phyloP scores from a whole-genome alignment of 345 rosid species.

The Pseudoturritis turrita region DNA sequence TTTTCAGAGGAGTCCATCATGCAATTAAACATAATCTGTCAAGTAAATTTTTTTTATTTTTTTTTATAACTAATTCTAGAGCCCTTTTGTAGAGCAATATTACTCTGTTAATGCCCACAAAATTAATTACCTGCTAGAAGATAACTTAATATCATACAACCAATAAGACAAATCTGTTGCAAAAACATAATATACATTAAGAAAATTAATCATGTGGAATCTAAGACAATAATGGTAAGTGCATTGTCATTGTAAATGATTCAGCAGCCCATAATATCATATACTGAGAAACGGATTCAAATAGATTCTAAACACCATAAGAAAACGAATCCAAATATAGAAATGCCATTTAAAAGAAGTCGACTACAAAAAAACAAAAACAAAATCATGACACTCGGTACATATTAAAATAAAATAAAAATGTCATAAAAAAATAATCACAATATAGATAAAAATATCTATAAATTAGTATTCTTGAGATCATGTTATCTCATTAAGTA shows the following conservation, averaged over 20 bases:
- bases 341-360: not conserved
- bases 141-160: not conserved
- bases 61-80: not conserved
- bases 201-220: not conserved
- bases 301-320: not conserved
- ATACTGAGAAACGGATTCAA: not conserved
- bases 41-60: not conserved
- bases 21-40: constrained; percentile 7
- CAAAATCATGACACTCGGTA: too few species aligned
- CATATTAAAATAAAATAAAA: too few species aligned
- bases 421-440: too few species aligned
- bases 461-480: too few species aligned
- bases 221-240: not conserved
- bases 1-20: too few species aligned
- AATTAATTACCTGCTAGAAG: not conserved
- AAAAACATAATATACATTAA: not conserved
- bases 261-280: not conserved
- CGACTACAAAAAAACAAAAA: too few species aligned
- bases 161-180: not conserved
- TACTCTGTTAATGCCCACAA: not conserved
- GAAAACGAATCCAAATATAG: not conserved
- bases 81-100: not conserved
- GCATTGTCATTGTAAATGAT: not conserved
- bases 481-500: too few species aligned
- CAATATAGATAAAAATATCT: too few species aligned